Conservation (phyloP, 768 basidiomycete species). For the Phlegmacium glaucopus region DNA sequence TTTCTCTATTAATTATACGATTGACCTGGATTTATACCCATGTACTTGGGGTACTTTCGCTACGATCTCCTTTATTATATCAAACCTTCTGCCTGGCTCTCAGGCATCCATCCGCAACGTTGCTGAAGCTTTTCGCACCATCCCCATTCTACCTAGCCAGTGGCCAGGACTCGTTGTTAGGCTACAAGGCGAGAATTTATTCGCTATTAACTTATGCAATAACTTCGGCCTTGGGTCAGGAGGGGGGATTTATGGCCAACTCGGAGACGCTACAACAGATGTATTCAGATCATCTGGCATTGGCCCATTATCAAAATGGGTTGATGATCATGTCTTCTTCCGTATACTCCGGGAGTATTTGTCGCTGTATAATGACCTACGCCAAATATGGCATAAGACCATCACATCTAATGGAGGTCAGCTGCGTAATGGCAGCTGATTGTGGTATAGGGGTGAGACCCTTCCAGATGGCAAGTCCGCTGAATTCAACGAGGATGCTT, state of each 20-base stretch:
- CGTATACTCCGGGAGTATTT: conserved; percentile 15
- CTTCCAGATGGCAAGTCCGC: conserved; percentile 14
- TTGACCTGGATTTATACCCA: conserved; percentile 27
- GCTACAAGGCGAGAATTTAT: too few species aligned
- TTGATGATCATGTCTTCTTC: conserved; percentile 23
- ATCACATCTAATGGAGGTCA: neutral
- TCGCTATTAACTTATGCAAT: conserved; percentile 19
- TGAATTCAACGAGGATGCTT: conserved; percentile 27
- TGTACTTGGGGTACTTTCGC: conserved; percentile 39
- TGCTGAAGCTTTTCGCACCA: conserved; percentile 32
- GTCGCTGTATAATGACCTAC: conserved; percentile 16
- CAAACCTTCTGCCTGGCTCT: conserved; percentile 29
- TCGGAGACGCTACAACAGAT: conserved; percentile 1
- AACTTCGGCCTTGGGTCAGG: conserved; percentile 19
- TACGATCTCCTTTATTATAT: conserved; percentile 23
- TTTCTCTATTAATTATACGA: conserved; percentile 19
- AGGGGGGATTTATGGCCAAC: conserved; percentile 1
- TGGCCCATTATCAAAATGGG: conserved; percentile 25
- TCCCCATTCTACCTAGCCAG: conserved; percentile 26
- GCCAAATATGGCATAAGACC: neutral
- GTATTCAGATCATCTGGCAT: conserved; percentile 20
- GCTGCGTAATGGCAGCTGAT: neutral
- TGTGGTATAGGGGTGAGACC: conserved; percentile 19
- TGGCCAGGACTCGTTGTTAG: conserved; percentile 36
- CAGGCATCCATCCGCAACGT: conserved; percentile 36